These are phyloP conservation scores for Aureobasidium sp. DNA, from an alignment of 2,329 filamentous ascomycete species.

Conservation along the genomic window DNA sequence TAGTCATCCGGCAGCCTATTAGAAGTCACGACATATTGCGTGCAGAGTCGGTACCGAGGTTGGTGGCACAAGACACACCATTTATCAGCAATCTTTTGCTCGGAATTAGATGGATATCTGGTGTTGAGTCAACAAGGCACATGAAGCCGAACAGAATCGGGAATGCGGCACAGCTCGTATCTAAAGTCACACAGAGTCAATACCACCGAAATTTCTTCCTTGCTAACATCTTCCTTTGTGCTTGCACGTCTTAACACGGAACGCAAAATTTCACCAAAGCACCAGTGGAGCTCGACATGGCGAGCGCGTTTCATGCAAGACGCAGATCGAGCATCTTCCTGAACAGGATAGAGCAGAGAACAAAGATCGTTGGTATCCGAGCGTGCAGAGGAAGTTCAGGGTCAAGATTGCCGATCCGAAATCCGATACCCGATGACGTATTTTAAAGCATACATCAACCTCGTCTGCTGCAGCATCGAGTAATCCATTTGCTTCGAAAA, in stretches of 20 bases:
- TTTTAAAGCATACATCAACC: not conserved
- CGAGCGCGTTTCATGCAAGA: not conserved
- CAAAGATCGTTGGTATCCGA: not conserved
- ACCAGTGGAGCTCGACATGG: not conserved
- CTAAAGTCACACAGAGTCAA: not conserved
- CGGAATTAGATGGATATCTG: not conserved
- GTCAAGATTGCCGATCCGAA: slow-evolving; percentile 5
- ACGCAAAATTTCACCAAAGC: not conserved
- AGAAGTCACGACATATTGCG: not conserved
- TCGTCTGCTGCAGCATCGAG: not conserved
- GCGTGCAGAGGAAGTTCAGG: not conserved
- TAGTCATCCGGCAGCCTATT: not conserved
- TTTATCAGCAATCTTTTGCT: not conserved
- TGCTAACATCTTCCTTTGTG: not conserved
- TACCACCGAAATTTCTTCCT: not conserved
- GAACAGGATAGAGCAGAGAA: not conserved
- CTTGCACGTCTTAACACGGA: not conserved
- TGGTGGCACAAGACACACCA: not conserved
- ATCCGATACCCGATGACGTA: not conserved
- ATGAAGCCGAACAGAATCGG: not conserved
- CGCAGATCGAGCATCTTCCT: not conserved
- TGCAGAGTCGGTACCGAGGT: not conserved
- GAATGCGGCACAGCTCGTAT: not conserved
- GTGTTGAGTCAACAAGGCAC: slow-evolving; percentile 2
- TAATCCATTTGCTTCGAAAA: no score